Conservation (phyloP, 108 stramenopile genomes). For the Nannochloropsis gaditana region DNA sequence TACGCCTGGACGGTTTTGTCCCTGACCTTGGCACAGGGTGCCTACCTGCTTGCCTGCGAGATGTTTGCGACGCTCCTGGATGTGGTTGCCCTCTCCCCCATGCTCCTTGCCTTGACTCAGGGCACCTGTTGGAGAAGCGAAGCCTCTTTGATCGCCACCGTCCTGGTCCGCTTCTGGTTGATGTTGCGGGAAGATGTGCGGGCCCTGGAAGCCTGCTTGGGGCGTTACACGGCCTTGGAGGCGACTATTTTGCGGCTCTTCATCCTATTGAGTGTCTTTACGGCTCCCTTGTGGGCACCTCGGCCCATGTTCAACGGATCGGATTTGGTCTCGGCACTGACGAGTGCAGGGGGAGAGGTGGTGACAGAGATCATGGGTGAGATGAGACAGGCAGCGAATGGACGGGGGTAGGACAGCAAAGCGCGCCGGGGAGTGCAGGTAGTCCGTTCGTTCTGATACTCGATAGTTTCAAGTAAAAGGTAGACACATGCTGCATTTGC, state of each 20-base stretch:
- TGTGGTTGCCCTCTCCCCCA: background rate
- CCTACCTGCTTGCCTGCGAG: background rate
- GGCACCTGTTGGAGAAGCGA: conserved; percentile 1
- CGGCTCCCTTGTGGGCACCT: background rate
- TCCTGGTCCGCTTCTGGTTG: background rate
- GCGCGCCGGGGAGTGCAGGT: too few species aligned
- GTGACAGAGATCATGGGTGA: conserved; percentile 8
- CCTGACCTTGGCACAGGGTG: background rate
- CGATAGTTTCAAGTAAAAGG: too few species aligned
- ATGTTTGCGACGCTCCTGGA: background rate
- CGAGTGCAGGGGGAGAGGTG: background rate
- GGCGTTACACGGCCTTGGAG: background rate
- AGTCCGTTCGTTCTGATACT: too few species aligned
- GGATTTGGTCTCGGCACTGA: conserved; percentile 17
- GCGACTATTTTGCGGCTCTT: background rate
- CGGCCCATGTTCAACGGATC: conserved; percentile 13
- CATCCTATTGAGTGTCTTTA: background rate
- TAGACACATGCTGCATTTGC: too few species aligned
- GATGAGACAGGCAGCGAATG: background rate
- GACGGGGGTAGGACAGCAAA: too few species aligned
- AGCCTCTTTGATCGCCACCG: background rate
- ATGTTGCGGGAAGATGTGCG: background rate
- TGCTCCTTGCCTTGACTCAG: background rate
- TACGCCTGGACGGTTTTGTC: background rate
- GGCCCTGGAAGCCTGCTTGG: background rate